These are phyloP conservation scores for Monascus ruber DNA, from an alignment of 2,329 filamentous ascomycete species.

Conservation along the genomic window DNA sequence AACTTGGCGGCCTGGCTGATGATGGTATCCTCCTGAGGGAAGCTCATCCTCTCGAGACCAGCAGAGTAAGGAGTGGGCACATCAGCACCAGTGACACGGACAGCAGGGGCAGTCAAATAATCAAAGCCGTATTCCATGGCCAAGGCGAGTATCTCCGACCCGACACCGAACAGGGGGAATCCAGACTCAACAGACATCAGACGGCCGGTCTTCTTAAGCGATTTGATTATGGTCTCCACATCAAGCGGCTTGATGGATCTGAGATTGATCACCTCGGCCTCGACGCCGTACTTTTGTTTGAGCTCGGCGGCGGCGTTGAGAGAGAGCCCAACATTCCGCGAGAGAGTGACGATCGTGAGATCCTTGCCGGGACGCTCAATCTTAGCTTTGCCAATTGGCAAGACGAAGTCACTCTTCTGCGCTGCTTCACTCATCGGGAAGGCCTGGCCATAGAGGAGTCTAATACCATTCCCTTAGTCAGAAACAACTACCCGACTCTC, in stretches of 20 bases:
- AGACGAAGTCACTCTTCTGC: constrained; percentile 90
- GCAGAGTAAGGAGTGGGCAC: constrained; percentile 92
- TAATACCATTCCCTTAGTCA: constrained; percentile 25
- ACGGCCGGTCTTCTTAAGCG: constrained; percentile 95
- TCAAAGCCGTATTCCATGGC: constrained; percentile 98
- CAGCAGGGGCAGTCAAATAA: constrained; percentile 87
- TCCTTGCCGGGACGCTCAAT: constrained; percentile 94
- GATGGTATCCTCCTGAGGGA: constrained; percentile 84
- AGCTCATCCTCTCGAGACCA: constrained; percentile 87
- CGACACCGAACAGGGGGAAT: constrained; percentile 89
- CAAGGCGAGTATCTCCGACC: constrained; percentile 82
- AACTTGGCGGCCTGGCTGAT: constrained; percentile 82
- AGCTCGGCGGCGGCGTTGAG: constrained; percentile 79
- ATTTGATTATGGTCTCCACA: constrained; percentile 88
- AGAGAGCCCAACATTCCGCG: constrained; percentile 88
- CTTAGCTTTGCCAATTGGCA: constrained; percentile 98
- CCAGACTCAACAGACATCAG: constrained; percentile 89
- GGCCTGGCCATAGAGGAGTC: constrained; percentile 72
- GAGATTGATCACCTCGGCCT: constrained; percentile 95
- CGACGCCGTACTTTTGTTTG: constrained; percentile 92
- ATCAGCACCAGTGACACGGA: constrained; percentile 90
- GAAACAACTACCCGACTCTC: neutral
- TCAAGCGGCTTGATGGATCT: constrained; percentile 95
- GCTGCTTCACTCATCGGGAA: constrained; percentile 98
- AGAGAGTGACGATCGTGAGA: constrained; percentile 87